Base-by-base conservation (phyloP, 2,329 filamentous ascomycete species). In the Leptographium wingfieldii region DNA sequence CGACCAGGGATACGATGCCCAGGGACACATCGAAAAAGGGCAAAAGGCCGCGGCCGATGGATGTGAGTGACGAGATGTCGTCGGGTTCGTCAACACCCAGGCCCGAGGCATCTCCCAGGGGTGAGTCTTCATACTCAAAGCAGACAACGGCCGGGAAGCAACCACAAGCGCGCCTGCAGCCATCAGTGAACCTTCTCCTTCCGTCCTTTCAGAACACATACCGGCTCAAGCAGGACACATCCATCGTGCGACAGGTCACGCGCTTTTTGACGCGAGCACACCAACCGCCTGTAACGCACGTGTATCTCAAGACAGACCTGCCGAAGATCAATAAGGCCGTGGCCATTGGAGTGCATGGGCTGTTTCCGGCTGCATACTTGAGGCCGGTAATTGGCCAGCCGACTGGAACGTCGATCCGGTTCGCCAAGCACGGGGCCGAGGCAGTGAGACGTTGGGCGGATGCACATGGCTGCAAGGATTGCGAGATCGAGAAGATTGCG, bases 321-420 rank as follows among this genome's bases (percentile, higher is more conserved):
- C 87, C 84, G 1, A 87, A 81, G 64, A 84, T 97, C 55, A 90
- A 84, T 68, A 94, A 87, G 65, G 94, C 94, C 14, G 79, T 99
- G 5, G 91, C 92, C 1, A 96, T 99, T 65, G 94, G 94, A 48
- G 84, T 99, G 1, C 94, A 99, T 71, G 94, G 94, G 0, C 87
- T 95, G 62, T 96, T 97, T 65, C 94, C 94, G 1, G 90, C 90
- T 0, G 83, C 87, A 0, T 82, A 95, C 51, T 79, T 99, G 43
- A 86, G 94, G n/a, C 88, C 87, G 25, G 88, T 99, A 66, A 86
- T 97, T 19, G 94, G 94, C 0, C 92, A 96, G 67, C 94, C 94
- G 0, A 99, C 92, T 0, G 94, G 94, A 6, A 99, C 94, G 0
- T 97, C 92, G 0, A 84, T 97, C 60, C 86, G 91, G 49, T 99